Evolutionary conservation across 225 moss, liverwort and hornwort species (phyloP).

Genomic region (Pleurozium schreberi): DNA sequence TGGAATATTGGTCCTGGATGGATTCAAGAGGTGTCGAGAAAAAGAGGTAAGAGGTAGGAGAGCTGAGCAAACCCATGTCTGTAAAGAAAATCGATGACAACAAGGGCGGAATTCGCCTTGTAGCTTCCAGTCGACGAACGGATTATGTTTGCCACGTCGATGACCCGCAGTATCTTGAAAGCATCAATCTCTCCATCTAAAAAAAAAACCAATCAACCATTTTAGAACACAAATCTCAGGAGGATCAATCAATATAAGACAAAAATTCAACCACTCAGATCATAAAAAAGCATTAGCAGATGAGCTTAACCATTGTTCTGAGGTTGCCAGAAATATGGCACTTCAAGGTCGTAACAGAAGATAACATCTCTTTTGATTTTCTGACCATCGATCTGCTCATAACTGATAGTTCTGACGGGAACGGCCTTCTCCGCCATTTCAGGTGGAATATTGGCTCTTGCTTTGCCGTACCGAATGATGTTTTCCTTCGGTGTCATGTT

Average conservation of each 20-base stretch:
- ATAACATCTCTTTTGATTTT: slow-evolving; percentile 28
- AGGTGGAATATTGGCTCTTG: slow-evolving; percentile 26
- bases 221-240: neutral
- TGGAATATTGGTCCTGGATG: neutral
- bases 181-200: slow-evolving; percentile 41
- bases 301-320: slow-evolving; percentile 19
- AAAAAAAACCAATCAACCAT: neutral
- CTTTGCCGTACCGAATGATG: slow-evolving; percentile 13
- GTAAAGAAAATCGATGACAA: slow-evolving; percentile 44
- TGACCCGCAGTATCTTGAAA: slow-evolving; percentile 34
- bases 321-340: slow-evolving; percentile 44
- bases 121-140: slow-evolving; percentile 30
- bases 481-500: slow-evolving; percentile 42
- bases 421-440: slow-evolving; percentile 38
- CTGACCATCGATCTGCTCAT: slow-evolving; percentile 29
- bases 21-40: neutral
- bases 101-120: slow-evolving; percentile 41
- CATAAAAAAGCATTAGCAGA: neutral
- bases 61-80: slow-evolving; percentile 31
- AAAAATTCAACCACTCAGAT: neutral
- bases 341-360: slow-evolving; percentile 46
- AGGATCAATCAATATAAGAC: neutral
- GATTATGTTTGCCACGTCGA: slow-evolving; percentile 34
- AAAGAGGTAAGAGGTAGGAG: neutral
- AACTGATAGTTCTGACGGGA: slow-evolving; percentile 27